Percentiles rank a stretch among this genome's conserved stretches.
These are phyloP conservation scores for Venturiaceae sp. DNA, from an alignment of 2,329 filamentous ascomycete species.

Conservation along the genomic window DNA sequence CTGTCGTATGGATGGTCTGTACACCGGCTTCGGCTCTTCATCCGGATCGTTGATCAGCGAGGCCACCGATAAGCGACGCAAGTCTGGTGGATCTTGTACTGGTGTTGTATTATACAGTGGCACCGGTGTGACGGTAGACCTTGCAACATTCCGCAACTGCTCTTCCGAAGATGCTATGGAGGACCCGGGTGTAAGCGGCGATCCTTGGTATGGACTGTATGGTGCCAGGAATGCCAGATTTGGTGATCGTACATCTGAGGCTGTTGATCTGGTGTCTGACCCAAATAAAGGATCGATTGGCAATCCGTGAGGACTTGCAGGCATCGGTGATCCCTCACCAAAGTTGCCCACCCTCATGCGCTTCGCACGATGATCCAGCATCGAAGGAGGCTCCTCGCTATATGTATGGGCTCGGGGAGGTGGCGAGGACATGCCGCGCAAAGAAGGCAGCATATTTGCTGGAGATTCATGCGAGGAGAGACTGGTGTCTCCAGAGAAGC, in stretches of 20 bases:
- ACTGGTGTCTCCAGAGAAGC: slow-evolving; percentile 1
- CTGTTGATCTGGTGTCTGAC: slow-evolving; percentile 6
- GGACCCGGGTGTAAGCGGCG: slow-evolving; percentile 34
- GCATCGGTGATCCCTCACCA: slow-evolving; percentile 5
- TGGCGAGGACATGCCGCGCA: background rate
- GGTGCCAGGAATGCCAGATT: slow-evolving; percentile 14
- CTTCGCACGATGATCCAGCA: slow-evolving; percentile 24
- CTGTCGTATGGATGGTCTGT: background rate
- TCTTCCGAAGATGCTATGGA: slow-evolving; percentile 25
- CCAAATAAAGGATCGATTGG: background rate
- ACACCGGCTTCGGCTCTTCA: slow-evolving; percentile 1
- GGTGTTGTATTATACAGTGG: slow-evolving; percentile 12
- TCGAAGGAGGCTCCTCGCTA: slow-evolving; percentile 4
- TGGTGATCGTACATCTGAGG: slow-evolving; percentile 25
- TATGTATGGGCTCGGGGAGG: background rate
- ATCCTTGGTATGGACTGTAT: slow-evolving; percentile 32
- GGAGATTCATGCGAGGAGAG: slow-evolving; percentile 2
- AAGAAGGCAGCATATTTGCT: slow-evolving; percentile 5
- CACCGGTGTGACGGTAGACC: background rate
- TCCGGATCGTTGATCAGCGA: slow-evolving; percentile 50
- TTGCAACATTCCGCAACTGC: slow-evolving; percentile 12
- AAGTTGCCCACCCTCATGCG: slow-evolving; percentile 20
- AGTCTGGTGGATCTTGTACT: slow-evolving; percentile 29
- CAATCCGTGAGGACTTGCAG: background rate
- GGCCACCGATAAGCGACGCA: slow-evolving; percentile 52